Conservation (phyloP, 129 eudicot genomes). For the Helichrysum umbraculigerum region DNA sequence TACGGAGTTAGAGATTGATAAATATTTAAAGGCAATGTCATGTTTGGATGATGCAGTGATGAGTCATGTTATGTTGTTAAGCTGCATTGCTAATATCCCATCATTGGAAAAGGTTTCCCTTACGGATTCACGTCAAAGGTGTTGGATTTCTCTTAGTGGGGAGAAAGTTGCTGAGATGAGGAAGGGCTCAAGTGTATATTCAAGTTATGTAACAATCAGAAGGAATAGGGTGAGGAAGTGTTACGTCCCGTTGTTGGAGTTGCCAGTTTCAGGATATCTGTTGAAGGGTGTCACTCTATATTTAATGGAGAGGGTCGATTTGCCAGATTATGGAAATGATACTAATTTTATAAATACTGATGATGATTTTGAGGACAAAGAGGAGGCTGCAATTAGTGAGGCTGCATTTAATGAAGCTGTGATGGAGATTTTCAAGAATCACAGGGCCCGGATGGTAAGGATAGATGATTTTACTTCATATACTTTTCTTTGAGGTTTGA, state of each 20-base stretch:
- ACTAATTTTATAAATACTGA: neutral
- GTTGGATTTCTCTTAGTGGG: constrained; percentile 9
- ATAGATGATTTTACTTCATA: too few species aligned
- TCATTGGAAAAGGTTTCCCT: constrained; percentile 9
- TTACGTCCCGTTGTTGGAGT: constrained; percentile 4
- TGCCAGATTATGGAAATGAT: neutral
- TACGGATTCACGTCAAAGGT: constrained; percentile 11
- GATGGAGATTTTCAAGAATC: constrained; percentile 9
- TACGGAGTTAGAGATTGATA: neutral
- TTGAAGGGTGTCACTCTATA: constrained; percentile 18
- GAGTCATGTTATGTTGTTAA: constrained; percentile 1
- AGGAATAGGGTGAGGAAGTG: neutral
- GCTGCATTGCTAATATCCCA: neutral
- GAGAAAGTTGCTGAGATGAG: constrained; percentile 18
- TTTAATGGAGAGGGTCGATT: neutral
- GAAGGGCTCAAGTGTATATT: neutral
- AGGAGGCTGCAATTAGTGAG: constrained; percentile 24
- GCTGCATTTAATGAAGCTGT: too few species aligned
- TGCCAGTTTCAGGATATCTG: constrained; percentile 2
- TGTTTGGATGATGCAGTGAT: constrained; percentile 10
- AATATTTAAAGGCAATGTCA: neutral
- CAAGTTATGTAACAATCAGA: too few species aligned
- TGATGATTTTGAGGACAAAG: constrained; percentile 10
- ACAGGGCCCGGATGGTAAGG: too few species aligned
- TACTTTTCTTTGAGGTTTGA: too few species aligned